phyloP scores from a whole-genome alignment of 2,329 filamentous ascomycete species.

The Sclerotinia subarctica region DNA sequence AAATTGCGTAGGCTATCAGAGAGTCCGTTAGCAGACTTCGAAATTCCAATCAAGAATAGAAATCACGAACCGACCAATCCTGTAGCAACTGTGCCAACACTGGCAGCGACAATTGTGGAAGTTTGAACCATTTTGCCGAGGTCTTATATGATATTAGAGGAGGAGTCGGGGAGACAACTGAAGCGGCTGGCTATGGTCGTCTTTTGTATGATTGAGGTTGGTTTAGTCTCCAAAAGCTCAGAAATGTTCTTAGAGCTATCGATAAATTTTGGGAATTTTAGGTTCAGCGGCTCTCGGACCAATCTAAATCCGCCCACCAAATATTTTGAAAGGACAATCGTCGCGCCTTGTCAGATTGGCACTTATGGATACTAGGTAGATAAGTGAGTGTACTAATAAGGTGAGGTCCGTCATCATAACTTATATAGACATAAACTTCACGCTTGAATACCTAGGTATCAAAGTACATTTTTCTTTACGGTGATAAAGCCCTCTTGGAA shows the following conservation, averaged over 20 bases:
- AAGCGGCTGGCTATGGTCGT: constrained; percentile 12
- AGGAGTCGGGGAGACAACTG: constrained; percentile 6
- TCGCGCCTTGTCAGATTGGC: constrained; percentile 1
- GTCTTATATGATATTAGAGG: constrained; percentile 1
- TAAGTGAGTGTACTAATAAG: background rate
- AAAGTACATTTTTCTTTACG: background rate
- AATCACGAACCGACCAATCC: constrained; percentile 53
- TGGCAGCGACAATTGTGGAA: constrained; percentile 57
- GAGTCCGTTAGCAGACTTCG: constrained; percentile 27
- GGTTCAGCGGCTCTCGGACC: constrained; percentile 17
- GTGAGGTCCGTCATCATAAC: background rate
- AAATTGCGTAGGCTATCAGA: constrained; percentile 58
- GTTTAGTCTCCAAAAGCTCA: constrained; percentile 20
- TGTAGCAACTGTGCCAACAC: constrained; percentile 58
- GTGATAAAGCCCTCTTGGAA: background rate
- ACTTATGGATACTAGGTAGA: background rate
- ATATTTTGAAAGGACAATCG: constrained; percentile 3
- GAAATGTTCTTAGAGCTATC: constrained; percentile 21
- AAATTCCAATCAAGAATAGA: background rate
- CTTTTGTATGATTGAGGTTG: constrained; percentile 9
- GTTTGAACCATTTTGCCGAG: constrained; percentile 46
- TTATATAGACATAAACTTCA: background rate
- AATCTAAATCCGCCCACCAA: constrained; percentile 17
- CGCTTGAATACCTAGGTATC: background rate
- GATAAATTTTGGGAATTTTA: constrained; percentile 24